phyloP scores from a whole-genome alignment of 2,329 filamentous ascomycete genomes.

The Fusarium nygamai region DNA sequence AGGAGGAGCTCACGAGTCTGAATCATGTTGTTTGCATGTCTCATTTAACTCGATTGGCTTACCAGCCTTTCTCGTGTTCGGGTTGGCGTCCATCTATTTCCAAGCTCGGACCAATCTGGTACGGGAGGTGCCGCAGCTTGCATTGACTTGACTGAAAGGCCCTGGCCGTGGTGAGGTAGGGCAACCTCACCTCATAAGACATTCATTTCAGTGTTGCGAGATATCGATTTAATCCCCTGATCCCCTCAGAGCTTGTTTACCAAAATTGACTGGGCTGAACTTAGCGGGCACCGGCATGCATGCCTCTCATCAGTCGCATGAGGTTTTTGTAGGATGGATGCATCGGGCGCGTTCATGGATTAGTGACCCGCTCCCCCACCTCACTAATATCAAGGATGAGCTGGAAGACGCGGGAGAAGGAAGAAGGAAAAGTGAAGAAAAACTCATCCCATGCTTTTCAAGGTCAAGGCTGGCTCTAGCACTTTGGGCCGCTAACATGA shows the following conservation, averaged over 20 bases:
- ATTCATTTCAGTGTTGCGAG: constrained; percentile 9
- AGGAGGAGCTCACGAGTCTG: constrained; percentile 19
- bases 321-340: constrained; percentile 13
- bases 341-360: constrained; percentile 6
- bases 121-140: constrained; percentile 28
- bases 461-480: constrained; percentile 7
- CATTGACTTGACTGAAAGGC: constrained; percentile 1
- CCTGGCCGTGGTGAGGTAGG: not conserved
- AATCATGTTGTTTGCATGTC: constrained; percentile 25
- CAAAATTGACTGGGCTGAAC: not conserved
- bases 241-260: not conserved
- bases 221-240: not conserved
- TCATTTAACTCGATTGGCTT: constrained; percentile 33
- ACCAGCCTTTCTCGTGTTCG: constrained; percentile 31
- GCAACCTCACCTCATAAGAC: constrained; percentile 9
- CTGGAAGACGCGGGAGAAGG: constrained; percentile 28
- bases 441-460: constrained; percentile 16
- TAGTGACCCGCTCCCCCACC: constrained; percentile 24
- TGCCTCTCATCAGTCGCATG: not conserved
- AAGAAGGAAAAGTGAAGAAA: constrained; percentile 11
- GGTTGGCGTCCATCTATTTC: constrained; percentile 12
- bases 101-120: constrained; percentile 22
- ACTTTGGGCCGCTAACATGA: constrained; percentile 1
- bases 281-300: not conserved
- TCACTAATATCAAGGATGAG: constrained; percentile 21